Conservation (phyloP, 805 yeast genomes). For the Sungouiozyma ichnusensis region DNA sequence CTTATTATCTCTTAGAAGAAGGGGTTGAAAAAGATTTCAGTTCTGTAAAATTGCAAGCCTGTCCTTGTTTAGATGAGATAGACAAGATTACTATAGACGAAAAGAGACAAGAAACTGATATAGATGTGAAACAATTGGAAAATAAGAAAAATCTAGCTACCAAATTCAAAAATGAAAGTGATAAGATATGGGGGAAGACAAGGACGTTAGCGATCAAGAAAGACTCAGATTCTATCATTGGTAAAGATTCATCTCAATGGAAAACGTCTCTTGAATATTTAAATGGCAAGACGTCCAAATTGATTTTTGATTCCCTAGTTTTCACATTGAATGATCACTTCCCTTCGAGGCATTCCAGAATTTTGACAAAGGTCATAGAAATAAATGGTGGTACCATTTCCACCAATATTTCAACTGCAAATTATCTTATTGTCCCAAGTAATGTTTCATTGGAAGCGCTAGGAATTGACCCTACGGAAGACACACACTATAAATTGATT, state of each 20-base stretch:
- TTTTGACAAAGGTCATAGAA: slow-evolving; percentile 16
- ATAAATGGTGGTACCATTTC: slow-evolving; percentile 17
- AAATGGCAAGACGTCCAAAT: background rate
- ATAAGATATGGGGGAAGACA: slow-evolving; percentile 22
- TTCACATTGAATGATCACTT: slow-evolving; percentile 13
- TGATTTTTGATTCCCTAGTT: slow-evolving; percentile 9
- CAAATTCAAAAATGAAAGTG: slow-evolving; percentile 22
- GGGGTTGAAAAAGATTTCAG: slow-evolving; percentile 13
- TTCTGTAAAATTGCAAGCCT: slow-evolving; percentile 27
- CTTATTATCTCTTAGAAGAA: slow-evolving; percentile 23
- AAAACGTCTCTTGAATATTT: background rate
- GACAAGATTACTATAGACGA: background rate
- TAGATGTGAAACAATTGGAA: background rate
- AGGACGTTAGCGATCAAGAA: slow-evolving; percentile 10
- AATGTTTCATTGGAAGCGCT: slow-evolving; percentile 9
- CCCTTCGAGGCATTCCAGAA: slow-evolving; percentile 11
- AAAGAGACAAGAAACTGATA: background rate
- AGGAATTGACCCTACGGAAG: background rate
- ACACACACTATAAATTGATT: slow-evolving; percentile 27
- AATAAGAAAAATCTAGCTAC: slow-evolving; percentile 5
- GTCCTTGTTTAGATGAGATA: slow-evolving; percentile 19
- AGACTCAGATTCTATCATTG: background rate
- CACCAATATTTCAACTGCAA: background rate
- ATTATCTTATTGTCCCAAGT: slow-evolving; percentile 19
- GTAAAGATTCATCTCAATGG: background rate